phyloP scores from a whole-genome alignment of 2,329 filamentous ascomycete species.

The Pyrenophora seminiperda region DNA sequence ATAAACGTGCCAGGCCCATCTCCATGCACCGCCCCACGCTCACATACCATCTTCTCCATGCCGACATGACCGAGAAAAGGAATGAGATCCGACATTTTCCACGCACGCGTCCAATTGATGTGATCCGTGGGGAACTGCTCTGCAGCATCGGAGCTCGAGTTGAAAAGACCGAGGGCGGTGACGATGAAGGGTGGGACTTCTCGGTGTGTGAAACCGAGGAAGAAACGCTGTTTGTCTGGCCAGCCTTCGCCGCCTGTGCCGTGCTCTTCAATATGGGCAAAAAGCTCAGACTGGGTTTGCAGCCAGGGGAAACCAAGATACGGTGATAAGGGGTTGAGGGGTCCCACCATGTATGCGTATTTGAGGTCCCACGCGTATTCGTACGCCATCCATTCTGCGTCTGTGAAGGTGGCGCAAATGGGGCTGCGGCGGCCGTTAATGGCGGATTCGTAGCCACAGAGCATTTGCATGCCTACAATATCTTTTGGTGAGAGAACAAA shows the following conservation, averaged over 20 bases:
- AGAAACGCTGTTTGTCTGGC: constrained; percentile 60
- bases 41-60: constrained; percentile 67
- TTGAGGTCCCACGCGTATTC: constrained; percentile 67
- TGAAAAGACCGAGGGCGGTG: constrained; percentile 70
- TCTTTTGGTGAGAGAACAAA: constrained; percentile 67
- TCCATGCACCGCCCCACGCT: constrained; percentile 55
- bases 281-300: constrained; percentile 59
- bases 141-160: constrained; percentile 67
- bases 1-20: constrained; percentile 54
- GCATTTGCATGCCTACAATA: constrained; percentile 67
- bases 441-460: constrained; percentile 68
- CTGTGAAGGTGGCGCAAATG: constrained; percentile 61
- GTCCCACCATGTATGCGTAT: constrained; percentile 69
- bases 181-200: constrained; percentile 69
- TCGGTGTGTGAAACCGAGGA: constrained; percentile 70
- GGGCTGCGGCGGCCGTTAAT: constrained; percentile 64
- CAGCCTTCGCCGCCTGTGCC: constrained; percentile 50
- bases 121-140: constrained; percentile 65
- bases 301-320: constrained; percentile 69
- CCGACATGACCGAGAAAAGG: constrained; percentile 70
- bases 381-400: constrained; percentile 67
- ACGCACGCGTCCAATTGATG: constrained; percentile 65
- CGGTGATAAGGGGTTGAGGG: constrained; percentile 62
- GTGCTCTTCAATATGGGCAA: constrained; percentile 33
- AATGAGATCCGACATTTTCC: constrained; percentile 66